phyloP scores from a whole-genome alignment of 257 asterid genomes.

The Penstemon eatonii region DNA sequence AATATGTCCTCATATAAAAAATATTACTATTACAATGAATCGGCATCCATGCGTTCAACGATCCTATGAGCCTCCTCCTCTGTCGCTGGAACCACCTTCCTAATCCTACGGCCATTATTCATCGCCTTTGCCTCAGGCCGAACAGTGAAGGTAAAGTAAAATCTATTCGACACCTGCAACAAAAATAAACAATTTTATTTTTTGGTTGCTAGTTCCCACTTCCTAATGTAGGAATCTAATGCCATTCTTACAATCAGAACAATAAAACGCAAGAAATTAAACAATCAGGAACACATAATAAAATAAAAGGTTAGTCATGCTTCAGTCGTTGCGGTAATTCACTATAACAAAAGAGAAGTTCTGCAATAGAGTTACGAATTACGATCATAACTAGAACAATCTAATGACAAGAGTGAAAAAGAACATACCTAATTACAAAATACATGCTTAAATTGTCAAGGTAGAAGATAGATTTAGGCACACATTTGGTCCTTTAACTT shows the following conservation, averaged over 20 bases:
- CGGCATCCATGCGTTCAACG: conserved; percentile 80
- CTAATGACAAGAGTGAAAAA: no score
- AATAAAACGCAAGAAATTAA: no score
- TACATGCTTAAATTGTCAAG: neutral
- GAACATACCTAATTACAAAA: neutral
- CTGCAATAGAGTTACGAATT: no score
- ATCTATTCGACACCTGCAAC: conserved; percentile 79
- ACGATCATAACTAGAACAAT: no score
- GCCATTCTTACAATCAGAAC: no score
- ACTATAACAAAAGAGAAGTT: no score
- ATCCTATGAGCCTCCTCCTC: conserved; percentile 91
- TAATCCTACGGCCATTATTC: conserved; percentile 57
- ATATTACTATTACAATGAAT: conserved; percentile 34
- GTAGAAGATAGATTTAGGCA: neutral
- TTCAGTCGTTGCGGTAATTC: no score
- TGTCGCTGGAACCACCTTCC: conserved; percentile 97
- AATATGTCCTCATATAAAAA: neutral
- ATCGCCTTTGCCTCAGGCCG: conserved; percentile 78
- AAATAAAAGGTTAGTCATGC: no score
- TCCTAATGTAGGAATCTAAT: no score
- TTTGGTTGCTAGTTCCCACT: neutral
- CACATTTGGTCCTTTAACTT: no score
- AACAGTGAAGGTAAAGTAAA: conserved; percentile 84
- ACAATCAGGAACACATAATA: no score
- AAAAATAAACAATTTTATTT: conserved; percentile 3